These are phyloP conservation scores for Lipomyces anomalus DNA, from an alignment of 805 yeast genomes.

Conservation along the genomic window DNA sequence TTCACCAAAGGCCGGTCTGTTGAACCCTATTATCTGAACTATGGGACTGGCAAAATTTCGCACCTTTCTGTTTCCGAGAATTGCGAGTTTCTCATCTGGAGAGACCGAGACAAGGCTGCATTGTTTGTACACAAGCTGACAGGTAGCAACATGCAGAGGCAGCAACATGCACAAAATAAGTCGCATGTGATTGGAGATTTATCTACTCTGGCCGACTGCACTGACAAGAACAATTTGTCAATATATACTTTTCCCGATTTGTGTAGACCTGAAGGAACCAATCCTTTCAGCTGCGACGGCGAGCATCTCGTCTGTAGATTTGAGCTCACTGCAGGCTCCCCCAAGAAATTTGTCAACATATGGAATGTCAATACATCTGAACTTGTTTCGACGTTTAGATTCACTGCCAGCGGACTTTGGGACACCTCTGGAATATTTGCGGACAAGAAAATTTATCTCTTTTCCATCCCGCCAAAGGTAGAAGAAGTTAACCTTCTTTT, in stretches of 20 bases:
- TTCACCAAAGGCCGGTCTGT: slow-evolving; percentile 5
- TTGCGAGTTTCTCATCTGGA: slow-evolving; percentile 16
- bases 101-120: slow-evolving; percentile 21
- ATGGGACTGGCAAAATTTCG: slow-evolving; percentile 15
- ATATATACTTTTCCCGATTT: slow-evolving; percentile 14
- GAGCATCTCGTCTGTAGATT: slow-evolving; percentile 22
- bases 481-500: slow-evolving; percentile 9
- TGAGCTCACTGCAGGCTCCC: slow-evolving; percentile 17
- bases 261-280: slow-evolving; percentile 14
- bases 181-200: background rate
- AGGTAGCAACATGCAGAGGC: background rate
- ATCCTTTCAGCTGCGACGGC: slow-evolving; percentile 23
- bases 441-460: slow-evolving; percentile 19
- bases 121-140: slow-evolving; percentile 15
- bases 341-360: slow-evolving; percentile 21
- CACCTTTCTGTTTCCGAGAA: slow-evolving; percentile 17
- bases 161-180: background rate
- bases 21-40: slow-evolving; percentile 12
- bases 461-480: slow-evolving; percentile 17
- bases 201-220: background rate
- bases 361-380: slow-evolving; percentile 15
- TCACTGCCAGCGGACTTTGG: slow-evolving; percentile 23
- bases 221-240: background rate
- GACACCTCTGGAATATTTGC: slow-evolving; percentile 18
- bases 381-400: slow-evolving; percentile 17